Percentiles rank a stretch among this genome's conserved stretches.
phyloP scores from a whole-genome alignment of 129 eudicot genomes.

The Flaveria trinervia region DNA sequence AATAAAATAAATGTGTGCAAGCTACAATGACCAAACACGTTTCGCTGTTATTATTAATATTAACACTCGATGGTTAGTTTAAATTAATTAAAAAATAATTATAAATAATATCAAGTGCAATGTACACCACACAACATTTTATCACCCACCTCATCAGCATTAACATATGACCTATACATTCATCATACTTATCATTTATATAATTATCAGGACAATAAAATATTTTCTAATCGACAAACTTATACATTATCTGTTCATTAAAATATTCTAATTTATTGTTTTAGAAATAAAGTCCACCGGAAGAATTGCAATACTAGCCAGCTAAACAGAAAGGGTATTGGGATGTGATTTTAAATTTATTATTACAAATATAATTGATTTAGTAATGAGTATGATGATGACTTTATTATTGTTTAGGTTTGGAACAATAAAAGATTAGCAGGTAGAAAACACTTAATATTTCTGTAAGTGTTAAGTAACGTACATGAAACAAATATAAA shows the following conservation, averaged over 20 bases:
- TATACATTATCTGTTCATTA: neutral
- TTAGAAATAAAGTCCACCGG: neutral
- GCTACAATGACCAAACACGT: constrained; percentile 31
- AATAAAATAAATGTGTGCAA: constrained; percentile 3
- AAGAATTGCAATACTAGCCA: neutral
- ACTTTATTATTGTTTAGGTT: neutral
- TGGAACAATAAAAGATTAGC: neutral
- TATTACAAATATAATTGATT: neutral
- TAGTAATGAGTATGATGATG: neutral
- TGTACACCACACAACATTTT: constrained; percentile 27
- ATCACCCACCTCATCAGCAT: constrained; percentile 23
- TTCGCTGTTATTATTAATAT: neutral
- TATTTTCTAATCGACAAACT: constrained; percentile 9
- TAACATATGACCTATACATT: constrained; percentile 10
- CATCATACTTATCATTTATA: constrained; percentile 8
- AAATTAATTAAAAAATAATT: constrained; percentile 5
- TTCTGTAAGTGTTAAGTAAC: no score
- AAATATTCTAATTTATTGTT: neutral
- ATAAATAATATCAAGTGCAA: constrained; percentile 22
- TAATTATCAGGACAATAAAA: neutral
- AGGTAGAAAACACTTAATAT: neutral
- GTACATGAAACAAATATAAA: no score
- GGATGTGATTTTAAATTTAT: neutral
- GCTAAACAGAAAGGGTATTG: neutral
- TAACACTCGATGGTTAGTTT: neutral